A percentile compares a stretch with the other conserved stretches of the same genome.
Conservation (phyloP, 495 filamentous ascomycete genomes). For the Penicillium ochrochloron region DNA sequence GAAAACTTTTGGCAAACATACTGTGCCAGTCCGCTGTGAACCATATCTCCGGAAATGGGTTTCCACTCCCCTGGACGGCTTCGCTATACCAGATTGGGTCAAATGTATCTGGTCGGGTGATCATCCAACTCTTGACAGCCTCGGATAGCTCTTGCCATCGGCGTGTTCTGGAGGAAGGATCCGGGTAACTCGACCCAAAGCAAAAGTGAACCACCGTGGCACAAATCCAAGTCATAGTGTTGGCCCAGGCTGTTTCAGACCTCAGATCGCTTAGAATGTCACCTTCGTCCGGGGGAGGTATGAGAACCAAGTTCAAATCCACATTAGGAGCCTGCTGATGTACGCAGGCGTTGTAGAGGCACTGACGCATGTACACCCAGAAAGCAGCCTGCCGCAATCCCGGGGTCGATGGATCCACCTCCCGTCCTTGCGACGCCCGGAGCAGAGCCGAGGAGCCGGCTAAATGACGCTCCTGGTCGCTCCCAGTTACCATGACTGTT, state of each 20-base stretch:
- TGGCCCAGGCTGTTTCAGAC: slow-evolving; percentile 20
- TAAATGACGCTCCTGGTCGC: slow-evolving; percentile 20
- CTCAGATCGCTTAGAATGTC: slow-evolving; percentile 15
- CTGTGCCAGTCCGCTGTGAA: slow-evolving; percentile 20
- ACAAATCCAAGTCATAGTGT: slow-evolving; percentile 24
- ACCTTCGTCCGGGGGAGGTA: slow-evolving; percentile 13
- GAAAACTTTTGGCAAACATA: slow-evolving; percentile 13
- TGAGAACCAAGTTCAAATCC: slow-evolving; percentile 19
- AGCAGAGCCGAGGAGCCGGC: slow-evolving; percentile 20
- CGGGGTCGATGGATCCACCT: slow-evolving; percentile 15
- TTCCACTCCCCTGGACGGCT: slow-evolving; percentile 15
- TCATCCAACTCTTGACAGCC: slow-evolving; percentile 17
- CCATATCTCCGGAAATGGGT: slow-evolving; percentile 22
- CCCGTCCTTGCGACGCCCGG: slow-evolving; percentile 19
- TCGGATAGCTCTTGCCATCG: slow-evolving; percentile 21
- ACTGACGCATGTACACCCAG: slow-evolving; percentile 23
- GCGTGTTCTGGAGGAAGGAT: slow-evolving; percentile 12
- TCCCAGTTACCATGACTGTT: slow-evolving; percentile 22
- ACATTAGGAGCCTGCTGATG: slow-evolving; percentile 22
- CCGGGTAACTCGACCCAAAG: slow-evolving; percentile 17
- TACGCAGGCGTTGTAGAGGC: slow-evolving; percentile 20
- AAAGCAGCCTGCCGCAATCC: slow-evolving; percentile 21
- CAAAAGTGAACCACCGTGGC: slow-evolving; percentile 20
- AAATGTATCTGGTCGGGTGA: slow-evolving; percentile 13
- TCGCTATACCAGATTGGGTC: slow-evolving; percentile 22